A percentile compares a stretch with the other conserved stretches of the same genome.
phyloP scores from a whole-genome alignment of 257 asterid species.

The Lavandula angustifolia region DNA sequence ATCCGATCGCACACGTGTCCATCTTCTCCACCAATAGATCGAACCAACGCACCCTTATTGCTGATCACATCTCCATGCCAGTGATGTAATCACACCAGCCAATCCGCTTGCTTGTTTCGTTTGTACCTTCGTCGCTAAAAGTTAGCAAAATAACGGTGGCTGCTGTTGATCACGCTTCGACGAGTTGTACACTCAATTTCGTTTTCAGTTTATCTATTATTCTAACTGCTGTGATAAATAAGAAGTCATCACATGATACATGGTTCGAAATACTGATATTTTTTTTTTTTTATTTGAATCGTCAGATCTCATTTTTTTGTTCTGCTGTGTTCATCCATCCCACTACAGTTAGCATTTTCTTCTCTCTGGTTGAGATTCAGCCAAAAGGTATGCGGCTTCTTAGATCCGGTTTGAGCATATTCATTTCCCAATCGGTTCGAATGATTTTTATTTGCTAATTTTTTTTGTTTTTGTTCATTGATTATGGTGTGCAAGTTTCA shows the following conservation, averaged over 20 bases:
- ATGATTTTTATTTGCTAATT: not conserved
- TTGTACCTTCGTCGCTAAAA: slow-evolving; percentile 27
- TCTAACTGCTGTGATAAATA: not conserved
- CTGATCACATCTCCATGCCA: slow-evolving; percentile 21
- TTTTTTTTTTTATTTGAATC: slow-evolving; percentile 21
- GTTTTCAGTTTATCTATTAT: slow-evolving; percentile 16
- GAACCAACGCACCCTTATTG: slow-evolving; percentile 20
- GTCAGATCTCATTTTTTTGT: slow-evolving; percentile 35
- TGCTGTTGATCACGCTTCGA: slow-evolving; percentile 21
- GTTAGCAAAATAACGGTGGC: not conserved
- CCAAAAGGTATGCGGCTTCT: slow-evolving; percentile 34
- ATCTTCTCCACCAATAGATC: slow-evolving; percentile 1
- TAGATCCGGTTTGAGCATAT: slow-evolving; percentile 31
- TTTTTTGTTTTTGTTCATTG: slow-evolving; percentile 8
- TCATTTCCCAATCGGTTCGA: slow-evolving; percentile 22
- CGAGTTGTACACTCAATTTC: slow-evolving; percentile 29
- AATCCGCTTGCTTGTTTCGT: slow-evolving; percentile 4
- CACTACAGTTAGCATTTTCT: slow-evolving; percentile 19
- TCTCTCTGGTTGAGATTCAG: slow-evolving; percentile 31
- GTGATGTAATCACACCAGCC: not conserved
- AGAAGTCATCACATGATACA: slow-evolving; percentile 35
- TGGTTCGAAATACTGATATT: slow-evolving; percentile 25
- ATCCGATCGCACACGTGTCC: slow-evolving; percentile 15
- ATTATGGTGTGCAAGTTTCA: slow-evolving; percentile 15
- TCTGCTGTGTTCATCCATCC: slow-evolving; percentile 20